Conservation (phyloP, 1,139 yeast genomes). For the Suhomyces bolitotheri region DNA sequence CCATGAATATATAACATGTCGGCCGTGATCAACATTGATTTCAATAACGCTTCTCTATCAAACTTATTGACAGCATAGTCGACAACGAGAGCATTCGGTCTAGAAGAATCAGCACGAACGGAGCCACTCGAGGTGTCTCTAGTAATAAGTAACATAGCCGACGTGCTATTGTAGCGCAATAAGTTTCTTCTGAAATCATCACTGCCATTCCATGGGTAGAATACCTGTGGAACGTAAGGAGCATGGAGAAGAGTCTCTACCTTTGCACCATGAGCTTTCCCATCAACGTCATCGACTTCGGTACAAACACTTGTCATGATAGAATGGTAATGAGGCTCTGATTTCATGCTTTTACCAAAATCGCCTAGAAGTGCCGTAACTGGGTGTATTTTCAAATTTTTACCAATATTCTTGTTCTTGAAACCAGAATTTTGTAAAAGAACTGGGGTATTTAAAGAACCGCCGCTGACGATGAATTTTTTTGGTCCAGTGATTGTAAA, state of each 20-base stretch:
- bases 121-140: slow-evolving; percentile 50
- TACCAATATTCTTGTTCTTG: slow-evolving; percentile 54
- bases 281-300: slow-evolving; percentile 54
- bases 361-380: slow-evolving; percentile 45
- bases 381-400: slow-evolving; percentile 57
- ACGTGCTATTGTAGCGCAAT: slow-evolving; percentile 40
- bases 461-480: slow-evolving; percentile 50
- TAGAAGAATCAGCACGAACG: slow-evolving; percentile 35
- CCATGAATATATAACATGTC: slow-evolving; percentile 55
- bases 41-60: slow-evolving; percentile 45
- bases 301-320: slow-evolving; percentile 56
- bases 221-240: slow-evolving; percentile 42
- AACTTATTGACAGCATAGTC: slow-evolving; percentile 44
- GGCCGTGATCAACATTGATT: slow-evolving; percentile 44
- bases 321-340: slow-evolving; percentile 42
- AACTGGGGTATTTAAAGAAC: slow-evolving; percentile 54
- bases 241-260: slow-evolving; percentile 53
- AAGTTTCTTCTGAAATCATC: slow-evolving; percentile 35
- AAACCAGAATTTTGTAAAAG: slow-evolving; percentile 54
- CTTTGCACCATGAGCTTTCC: slow-evolving; percentile 57
- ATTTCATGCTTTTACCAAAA: slow-evolving; percentile 35
- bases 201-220: slow-evolving; percentile 48
- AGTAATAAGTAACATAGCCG: slow-evolving; percentile 48
- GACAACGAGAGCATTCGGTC: slow-evolving; percentile 39
- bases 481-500: slow-evolving; percentile 48